A percentile compares a stretch with the other conserved stretches of the same genome.
Evolutionary conservation across 2,329 filamentous ascomycete genomes (phyloP).

Genomic region (Colletotrichum plurivorum): DNA sequence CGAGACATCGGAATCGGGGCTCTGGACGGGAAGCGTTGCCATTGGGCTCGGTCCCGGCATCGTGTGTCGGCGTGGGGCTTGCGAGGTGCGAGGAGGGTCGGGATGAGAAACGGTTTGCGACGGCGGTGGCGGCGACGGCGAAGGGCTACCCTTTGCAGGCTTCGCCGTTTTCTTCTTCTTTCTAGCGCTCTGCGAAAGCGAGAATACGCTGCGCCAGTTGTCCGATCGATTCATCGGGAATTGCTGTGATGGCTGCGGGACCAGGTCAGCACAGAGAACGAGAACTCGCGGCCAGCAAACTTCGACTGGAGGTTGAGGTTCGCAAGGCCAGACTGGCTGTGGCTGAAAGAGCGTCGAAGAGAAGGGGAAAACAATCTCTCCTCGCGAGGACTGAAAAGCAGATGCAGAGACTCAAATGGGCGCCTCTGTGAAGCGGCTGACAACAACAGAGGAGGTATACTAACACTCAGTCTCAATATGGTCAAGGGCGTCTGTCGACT

Average conservation of each 20-base stretch:
- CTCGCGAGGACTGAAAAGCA: not conserved
- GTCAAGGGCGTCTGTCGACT: conserved; percentile 28
- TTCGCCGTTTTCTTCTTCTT: conserved; percentile 34
- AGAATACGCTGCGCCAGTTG: conserved; percentile 37
- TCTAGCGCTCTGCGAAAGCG: conserved; percentile 35
- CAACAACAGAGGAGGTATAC: conserved; percentile 7
- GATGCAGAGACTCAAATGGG: conserved; percentile 7
- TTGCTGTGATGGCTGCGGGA: conserved; percentile 16
- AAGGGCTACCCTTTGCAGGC: conserved; percentile 18
- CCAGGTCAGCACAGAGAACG: conserved; percentile 28
- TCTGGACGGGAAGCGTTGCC: conserved; percentile 48
- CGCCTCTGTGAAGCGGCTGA: conserved; percentile 9
- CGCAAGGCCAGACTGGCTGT: not conserved
- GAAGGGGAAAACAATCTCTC: not conserved
- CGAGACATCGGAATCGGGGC: conserved; percentile 60
- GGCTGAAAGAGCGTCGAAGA: not conserved
- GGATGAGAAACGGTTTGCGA: conserved; percentile 16
- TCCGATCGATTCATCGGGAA: conserved; percentile 34
- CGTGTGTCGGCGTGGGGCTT: conserved; percentile 24
- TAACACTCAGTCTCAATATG: conserved; percentile 29
- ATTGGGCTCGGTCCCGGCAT: conserved; percentile 38
- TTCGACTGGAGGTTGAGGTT: not conserved
- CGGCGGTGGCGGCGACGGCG: conserved; percentile 14
- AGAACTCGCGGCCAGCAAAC: conserved; percentile 1
- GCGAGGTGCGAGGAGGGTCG: conserved; percentile 11